These are phyloP conservation scores for Malus orientalis DNA, from an alignment of 306 rosid genomes.

Conservation along the genomic window DNA sequence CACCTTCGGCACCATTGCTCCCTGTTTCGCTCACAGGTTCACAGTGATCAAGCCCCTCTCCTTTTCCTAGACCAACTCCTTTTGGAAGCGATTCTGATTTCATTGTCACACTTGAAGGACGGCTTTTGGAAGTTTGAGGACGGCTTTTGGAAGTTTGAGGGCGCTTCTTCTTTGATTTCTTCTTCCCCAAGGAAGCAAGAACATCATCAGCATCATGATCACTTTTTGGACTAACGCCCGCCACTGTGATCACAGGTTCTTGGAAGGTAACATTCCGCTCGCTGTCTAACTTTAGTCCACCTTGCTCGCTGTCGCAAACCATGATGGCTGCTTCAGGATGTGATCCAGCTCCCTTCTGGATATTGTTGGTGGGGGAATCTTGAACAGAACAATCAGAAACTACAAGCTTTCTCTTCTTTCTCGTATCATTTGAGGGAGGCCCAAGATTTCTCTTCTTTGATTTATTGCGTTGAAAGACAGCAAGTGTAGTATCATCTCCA, in stretches of 20 bases:
- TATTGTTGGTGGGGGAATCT: not conserved
- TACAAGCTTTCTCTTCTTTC: conserved; percentile 31
- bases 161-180: conserved; percentile 13
- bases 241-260: conserved; percentile 17
- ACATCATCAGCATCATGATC: conserved; percentile 3
- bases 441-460: conserved; percentile 32
- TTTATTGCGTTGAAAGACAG: conserved; percentile 22
- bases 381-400: conserved; percentile 2
- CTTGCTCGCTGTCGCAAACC: conserved; percentile 10
- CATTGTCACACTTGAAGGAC: not conserved
- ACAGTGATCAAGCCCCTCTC: not conserved
- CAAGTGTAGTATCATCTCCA: conserved; percentile 28
- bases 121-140: not conserved
- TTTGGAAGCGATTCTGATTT: conserved; percentile 1
- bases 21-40: not conserved
- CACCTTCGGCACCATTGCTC: not conserved
- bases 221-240: conserved; percentile 6
- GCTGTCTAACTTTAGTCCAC: conserved; percentile 11
- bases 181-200: conserved; percentile 14
- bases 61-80: not conserved
- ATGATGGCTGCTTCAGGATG: not conserved
- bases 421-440: not conserved
- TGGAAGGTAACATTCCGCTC: conserved; percentile 7
- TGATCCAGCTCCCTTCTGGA: conserved; percentile 2
- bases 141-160: conserved; percentile 8